Evolutionary conservation across 352 stramenopile species (phyloP), one percentile per base, ranked within the genome.

Genomic region (Globisporangium rhizosaccharum): DNA sequence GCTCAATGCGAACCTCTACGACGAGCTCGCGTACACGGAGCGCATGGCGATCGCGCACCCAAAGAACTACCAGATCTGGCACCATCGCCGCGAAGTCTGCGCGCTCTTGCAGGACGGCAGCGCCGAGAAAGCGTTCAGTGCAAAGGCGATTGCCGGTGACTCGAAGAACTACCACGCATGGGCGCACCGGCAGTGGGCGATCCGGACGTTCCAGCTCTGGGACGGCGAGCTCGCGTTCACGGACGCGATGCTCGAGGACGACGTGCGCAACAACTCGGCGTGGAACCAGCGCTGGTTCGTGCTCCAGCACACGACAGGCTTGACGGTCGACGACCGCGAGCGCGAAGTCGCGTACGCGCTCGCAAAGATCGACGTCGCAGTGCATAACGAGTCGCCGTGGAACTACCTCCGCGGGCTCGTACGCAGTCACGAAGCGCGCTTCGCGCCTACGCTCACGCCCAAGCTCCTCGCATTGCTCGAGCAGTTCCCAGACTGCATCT

Each of bases 51-150:
- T 97, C 28, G 70, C 80, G 26, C 95, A 98, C 79, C 96, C 97
- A 4, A 99, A 99, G 79, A 99, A 99, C 79, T 99, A 99, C 81
- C 97, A 99, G 75, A 96, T 99, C 67, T 99, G 97, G 97, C 97
- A 99, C 78, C 96, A 99, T 73, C 94, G 97, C 23, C 83, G 96
- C 48, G 94, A 96, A 60, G 81, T 99, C 33, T 90, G 97, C 61
- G 76, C 92, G 51, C 72, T 85, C 58, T 53, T 96, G 61, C 61
- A 81, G 14, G 73, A 98, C 70, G 79, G 79, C 30, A 79, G 82
- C 56, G 58, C 77, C 15, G 97, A 99, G 76, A 85, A 99, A 57
- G 66, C 61, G 10, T 98, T 99, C 64, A 90, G 95, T 41, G 84
- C 81, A 49, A 72, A 82, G 51, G 92, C 98, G n/a, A 87, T 99